Evolutionary conservation across 2,329 filamentous ascomycete species (phyloP).

Genomic region (Neurospora crassa): DNA sequence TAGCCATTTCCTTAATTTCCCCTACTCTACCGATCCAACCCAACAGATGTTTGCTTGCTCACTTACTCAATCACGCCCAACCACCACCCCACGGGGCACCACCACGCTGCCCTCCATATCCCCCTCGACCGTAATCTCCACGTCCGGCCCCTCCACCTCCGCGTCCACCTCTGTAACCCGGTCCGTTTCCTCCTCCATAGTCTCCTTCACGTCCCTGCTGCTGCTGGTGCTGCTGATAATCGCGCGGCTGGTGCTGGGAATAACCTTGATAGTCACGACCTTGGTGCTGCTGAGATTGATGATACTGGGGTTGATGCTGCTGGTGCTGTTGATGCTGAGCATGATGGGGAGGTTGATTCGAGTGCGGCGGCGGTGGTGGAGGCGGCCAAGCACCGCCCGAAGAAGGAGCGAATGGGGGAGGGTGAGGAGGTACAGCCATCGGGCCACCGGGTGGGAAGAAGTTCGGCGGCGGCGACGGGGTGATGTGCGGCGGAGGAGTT

Average conservation of each 20-base stretch:
- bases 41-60: neutral
- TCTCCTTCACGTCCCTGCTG: neutral
- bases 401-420: neutral
- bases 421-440: neutral
- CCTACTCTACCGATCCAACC: neutral
- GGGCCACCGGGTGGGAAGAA: neutral
- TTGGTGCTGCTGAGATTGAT: neutral
- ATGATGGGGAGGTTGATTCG: neutral
- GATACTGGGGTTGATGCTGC: neutral
- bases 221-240: neutral
- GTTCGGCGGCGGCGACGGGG: conserved; percentile 2
- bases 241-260: neutral
- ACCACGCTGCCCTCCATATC: neutral
- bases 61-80: neutral
- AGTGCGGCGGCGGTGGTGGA: neutral
- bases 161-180: neutral
- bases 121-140: neutral
- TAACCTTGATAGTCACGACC: neutral
- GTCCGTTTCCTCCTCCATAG: neutral
- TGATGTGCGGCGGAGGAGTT: neutral
- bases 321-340: neutral
- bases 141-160: neutral
- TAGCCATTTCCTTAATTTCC: neutral
- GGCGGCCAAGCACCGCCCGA: neutral
- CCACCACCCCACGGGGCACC: neutral